Conservation (phyloP, 1,284 basidiomycete genomes). For the Inonotus hispidus region DNA sequence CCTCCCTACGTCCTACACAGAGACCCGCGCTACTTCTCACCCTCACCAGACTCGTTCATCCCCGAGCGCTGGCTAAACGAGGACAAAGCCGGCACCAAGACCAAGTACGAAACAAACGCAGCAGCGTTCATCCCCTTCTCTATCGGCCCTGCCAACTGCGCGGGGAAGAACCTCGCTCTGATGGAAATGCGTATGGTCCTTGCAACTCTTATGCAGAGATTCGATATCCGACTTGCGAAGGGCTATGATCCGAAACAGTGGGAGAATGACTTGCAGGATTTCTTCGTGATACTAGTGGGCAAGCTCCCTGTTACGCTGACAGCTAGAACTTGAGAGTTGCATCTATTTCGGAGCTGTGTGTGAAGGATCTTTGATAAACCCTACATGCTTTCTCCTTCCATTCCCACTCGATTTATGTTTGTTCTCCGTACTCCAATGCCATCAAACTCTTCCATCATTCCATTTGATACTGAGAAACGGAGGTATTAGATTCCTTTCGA, state of each 20-base stretch:
- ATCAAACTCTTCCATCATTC: neutral
- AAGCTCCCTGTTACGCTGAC: conserved; percentile 23
- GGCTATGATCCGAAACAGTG: conserved; percentile 27
- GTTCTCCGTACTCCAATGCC: neutral
- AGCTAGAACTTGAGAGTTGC: neutral
- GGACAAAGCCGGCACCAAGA: neutral
- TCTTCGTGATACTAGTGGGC: conserved; percentile 27
- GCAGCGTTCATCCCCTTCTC: conserved; percentile 35
- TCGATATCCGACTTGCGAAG: conserved; percentile 28
- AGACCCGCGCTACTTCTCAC: conserved; percentile 34
- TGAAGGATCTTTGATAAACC: neutral
- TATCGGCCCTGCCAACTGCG: conserved; percentile 31
- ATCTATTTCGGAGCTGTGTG: too few species aligned
- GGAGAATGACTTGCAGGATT: conserved; percentile 28
- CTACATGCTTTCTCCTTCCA: neutral
- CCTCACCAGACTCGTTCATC: conserved; percentile 35
- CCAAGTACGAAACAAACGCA: conserved; percentile 27
- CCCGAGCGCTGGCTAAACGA: conserved; percentile 37
- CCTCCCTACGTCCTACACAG: conserved; percentile 44
- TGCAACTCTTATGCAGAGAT: conserved; percentile 27
- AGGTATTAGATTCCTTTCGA: conserved; percentile 10
- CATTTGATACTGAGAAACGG: neutral
- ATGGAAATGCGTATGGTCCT: conserved; percentile 29
- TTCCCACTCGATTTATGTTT: neutral
- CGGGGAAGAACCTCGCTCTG: conserved; percentile 30